A percentile compares a stretch with the other conserved stretches of the same genome.
These are phyloP conservation scores for Musa troglodytarum DNA, from an alignment of 176 grass and related monocot species.

Conservation along the genomic window DNA sequence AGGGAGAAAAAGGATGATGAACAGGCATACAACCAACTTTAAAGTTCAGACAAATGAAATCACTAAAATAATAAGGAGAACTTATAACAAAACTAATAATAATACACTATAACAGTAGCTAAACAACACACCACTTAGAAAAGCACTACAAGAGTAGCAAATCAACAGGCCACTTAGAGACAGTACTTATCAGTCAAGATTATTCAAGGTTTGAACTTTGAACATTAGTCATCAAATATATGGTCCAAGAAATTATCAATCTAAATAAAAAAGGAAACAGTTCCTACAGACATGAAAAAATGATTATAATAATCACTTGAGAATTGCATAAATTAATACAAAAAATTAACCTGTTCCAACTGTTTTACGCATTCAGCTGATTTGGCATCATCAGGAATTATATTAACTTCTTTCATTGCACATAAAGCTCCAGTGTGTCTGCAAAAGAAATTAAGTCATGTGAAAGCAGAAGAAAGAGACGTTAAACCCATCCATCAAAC, in stretches of 20 bases:
- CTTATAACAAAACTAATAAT: too few relatives aligned
- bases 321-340: constrained; percentile 1
- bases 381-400: constrained; percentile 93
- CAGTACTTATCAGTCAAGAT: neutral
- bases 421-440: constrained; percentile 92
- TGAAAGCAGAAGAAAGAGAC: constrained; percentile 16
- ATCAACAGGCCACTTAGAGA: neutral
- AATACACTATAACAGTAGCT: too few relatives aligned
- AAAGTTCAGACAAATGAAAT: neutral
- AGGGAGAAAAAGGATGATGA: constrained; percentile 23
- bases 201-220: too few relatives aligned
- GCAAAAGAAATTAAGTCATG: constrained; percentile 25
- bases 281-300: neutral
- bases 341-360: constrained; percentile 62
- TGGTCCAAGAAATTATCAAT: too few relatives aligned
- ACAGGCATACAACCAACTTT: constrained; percentile 4
- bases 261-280: neutral
- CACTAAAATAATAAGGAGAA: neutral
- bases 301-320: neutral
- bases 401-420: constrained; percentile 99
- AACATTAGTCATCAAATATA: too few relatives aligned
- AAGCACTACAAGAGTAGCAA: too few relatives aligned
- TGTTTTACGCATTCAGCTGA: constrained; percentile 78
- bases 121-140: too few relatives aligned
- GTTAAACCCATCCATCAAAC: constrained; percentile 4